Percentiles rank a stretch among this genome's conserved stretches.
Conservation (phyloP, 225 moss, liverwort and hornwort species). For the Pleurozium schreberi region DNA sequence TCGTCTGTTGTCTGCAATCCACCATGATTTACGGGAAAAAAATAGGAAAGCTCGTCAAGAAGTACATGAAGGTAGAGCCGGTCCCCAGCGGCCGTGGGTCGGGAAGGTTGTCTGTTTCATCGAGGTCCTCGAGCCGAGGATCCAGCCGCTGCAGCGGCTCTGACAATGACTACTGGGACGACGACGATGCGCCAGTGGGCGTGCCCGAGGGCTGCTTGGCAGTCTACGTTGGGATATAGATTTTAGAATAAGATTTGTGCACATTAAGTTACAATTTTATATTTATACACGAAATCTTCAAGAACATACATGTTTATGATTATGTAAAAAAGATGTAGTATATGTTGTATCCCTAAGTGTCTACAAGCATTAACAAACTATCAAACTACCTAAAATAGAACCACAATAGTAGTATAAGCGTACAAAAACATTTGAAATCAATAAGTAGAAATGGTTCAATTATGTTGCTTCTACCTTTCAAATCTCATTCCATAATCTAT, state of each 20-base stretch:
- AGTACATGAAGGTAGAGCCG: constrained; percentile 13
- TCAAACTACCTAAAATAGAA: background rate
- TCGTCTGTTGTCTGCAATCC: background rate
- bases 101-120: background rate
- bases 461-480: accelerated
- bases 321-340: background rate
- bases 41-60: constrained; percentile 13
- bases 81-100: background rate
- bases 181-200: background rate
- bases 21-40: constrained; percentile 11
- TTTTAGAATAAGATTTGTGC: background rate
- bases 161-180: constrained; percentile 1
- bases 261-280: background rate
- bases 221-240: no score
- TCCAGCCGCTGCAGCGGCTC: constrained; percentile 7
- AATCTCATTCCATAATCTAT: background rate
- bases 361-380: background rate
- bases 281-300: background rate
- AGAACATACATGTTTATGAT: background rate
- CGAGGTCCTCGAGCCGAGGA: constrained; percentile 4
- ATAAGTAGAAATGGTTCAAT: background rate
- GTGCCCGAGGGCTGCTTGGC: constrained; percentile 40
- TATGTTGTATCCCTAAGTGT: accelerated
- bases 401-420: background rate
- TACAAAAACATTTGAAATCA: background rate